These are phyloP conservation scores for Teunomyces barrocoloradensis DNA, from an alignment of 805 yeast genomes.

Conservation along the genomic window DNA sequence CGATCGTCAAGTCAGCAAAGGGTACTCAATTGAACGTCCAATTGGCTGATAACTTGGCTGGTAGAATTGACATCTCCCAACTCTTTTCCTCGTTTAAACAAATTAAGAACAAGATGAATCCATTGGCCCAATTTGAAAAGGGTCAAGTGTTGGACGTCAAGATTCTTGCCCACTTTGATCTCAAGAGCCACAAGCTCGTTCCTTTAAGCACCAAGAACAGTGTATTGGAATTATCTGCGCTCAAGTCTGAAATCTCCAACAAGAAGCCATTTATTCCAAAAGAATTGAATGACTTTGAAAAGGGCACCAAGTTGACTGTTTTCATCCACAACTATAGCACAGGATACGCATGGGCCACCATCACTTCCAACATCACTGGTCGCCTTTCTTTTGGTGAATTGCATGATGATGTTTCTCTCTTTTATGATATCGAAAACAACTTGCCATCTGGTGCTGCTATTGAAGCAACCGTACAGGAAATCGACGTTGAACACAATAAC, in stretches of 20 bases:
- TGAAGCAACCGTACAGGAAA: constrained; percentile 50
- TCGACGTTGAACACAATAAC: constrained; percentile 54
- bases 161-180: constrained; percentile 76
- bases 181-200: constrained; percentile 62
- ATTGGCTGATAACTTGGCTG: constrained; percentile 74
- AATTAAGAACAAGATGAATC: constrained; percentile 56
- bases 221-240: constrained; percentile 63
- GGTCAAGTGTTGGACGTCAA: constrained; percentile 61
- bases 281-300: constrained; percentile 41
- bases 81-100: constrained; percentile 53
- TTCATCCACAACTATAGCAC: constrained; percentile 63
- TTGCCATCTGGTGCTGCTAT: constrained; percentile 75
- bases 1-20: constrained; percentile 59
- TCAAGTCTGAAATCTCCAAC: constrained; percentile 38
- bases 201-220: constrained; percentile 60
- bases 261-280: constrained; percentile 25
- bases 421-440: constrained; percentile 47
- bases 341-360: constrained; percentile 64
- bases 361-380: constrained; percentile 69
- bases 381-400: constrained; percentile 64
- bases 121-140: constrained; percentile 55
- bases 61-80: constrained; percentile 76
- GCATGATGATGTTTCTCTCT: constrained; percentile 49
- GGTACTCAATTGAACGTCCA: constrained; percentile 72
- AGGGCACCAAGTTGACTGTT: constrained; percentile 53